A percentile compares a stretch with the other conserved stretches of the same genome.
Evolutionary conservation across 2,329 filamentous ascomycete genomes (phyloP).

Genomic region (Nothomitra cinnamomea): DNA sequence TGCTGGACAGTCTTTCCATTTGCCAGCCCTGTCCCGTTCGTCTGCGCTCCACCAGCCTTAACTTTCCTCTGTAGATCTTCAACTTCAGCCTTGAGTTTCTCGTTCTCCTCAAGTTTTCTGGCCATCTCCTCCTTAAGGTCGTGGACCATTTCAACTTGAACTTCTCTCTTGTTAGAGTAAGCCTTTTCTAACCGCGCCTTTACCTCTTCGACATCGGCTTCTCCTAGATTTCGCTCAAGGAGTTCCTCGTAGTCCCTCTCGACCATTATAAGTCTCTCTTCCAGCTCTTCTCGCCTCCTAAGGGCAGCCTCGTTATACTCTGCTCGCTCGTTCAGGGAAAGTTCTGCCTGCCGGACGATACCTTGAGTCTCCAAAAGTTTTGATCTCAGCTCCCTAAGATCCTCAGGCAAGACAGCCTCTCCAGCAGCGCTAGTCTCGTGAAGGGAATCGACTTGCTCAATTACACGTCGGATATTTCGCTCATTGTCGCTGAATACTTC

Average conservation of each 20-base stretch:
- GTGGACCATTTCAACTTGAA: conserved; percentile 54
- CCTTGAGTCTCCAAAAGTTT: conserved; percentile 80
- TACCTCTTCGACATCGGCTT: conserved; percentile 68
- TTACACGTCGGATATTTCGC: conserved; percentile 63
- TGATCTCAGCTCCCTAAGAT: conserved; percentile 58
- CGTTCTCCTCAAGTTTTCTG: conserved; percentile 66
- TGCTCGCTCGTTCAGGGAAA: conserved; percentile 58
- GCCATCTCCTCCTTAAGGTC: conserved; percentile 61
- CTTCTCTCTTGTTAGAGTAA: conserved; percentile 57
- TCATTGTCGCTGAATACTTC: conserved; percentile 93
- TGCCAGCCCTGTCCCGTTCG: conserved; percentile 41
- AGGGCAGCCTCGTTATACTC: conserved; percentile 42
- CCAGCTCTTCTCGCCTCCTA: conserved; percentile 57
- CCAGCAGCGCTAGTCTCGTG: conserved; percentile 61
- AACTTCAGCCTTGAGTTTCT: conserved; percentile 62
- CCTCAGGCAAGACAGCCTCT: conserved; percentile 64
- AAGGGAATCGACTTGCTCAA: conserved; percentile 65
- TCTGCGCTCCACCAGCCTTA: conserved; percentile 42
- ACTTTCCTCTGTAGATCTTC: conserved; percentile 62
- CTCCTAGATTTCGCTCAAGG: conserved; percentile 59
- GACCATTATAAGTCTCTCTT: conserved; percentile 54
- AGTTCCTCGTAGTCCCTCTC: conserved; percentile 75
- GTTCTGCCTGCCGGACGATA: conserved; percentile 80
- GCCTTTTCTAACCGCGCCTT: conserved; percentile 63
- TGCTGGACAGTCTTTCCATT: conserved; percentile 76